Conservation (phyloP, 2,329 filamentous ascomycete genomes). For the Cyanodermella asteris region DNA sequence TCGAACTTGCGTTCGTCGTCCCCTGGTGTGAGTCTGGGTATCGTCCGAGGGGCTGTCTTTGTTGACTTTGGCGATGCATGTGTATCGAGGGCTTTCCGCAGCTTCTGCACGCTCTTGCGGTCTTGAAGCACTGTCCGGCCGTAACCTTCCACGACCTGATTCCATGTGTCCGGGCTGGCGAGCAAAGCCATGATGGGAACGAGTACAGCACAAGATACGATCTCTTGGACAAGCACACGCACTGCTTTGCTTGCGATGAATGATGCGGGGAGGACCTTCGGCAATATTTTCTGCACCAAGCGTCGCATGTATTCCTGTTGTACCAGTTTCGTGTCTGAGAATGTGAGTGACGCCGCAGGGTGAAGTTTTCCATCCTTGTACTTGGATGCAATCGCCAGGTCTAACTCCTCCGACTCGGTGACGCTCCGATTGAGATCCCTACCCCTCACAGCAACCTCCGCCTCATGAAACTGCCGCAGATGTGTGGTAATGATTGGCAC, state of each 20-base stretch:
- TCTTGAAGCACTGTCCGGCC: constrained; percentile 78
- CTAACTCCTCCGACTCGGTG: constrained; percentile 89
- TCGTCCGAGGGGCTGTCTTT: constrained; percentile 39
- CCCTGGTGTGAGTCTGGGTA: constrained; percentile 57
- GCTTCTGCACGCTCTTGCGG: constrained; percentile 76
- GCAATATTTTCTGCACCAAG: constrained; percentile 49
- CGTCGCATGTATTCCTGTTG: constrained; percentile 78
- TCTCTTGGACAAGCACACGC: constrained; percentile 60
- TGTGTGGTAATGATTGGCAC: constrained; percentile 78
- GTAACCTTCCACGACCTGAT: constrained; percentile 81
- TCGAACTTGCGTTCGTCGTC: constrained; percentile 90
- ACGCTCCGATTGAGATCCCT: constrained; percentile 72
- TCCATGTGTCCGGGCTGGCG: constrained; percentile 90
- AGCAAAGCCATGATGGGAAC: constrained; percentile 60
- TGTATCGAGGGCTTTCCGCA: constrained; percentile 79
- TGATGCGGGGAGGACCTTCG: constrained; percentile 48
- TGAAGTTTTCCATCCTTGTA: constrained; percentile 79
- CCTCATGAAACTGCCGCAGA: constrained; percentile 74
- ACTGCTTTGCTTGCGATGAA: constrained; percentile 65
- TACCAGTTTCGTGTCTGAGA: constrained; percentile 60
- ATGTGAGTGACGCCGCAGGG: constrained; percentile 59
- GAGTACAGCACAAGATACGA: constrained; percentile 81
- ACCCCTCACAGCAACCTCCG: constrained; percentile 68
- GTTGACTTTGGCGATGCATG: constrained; percentile 68
- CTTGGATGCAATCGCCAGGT: constrained; percentile 85